Conservation (phyloP, 208 protist species). For the Wallacemonas rigidus region DNA sequence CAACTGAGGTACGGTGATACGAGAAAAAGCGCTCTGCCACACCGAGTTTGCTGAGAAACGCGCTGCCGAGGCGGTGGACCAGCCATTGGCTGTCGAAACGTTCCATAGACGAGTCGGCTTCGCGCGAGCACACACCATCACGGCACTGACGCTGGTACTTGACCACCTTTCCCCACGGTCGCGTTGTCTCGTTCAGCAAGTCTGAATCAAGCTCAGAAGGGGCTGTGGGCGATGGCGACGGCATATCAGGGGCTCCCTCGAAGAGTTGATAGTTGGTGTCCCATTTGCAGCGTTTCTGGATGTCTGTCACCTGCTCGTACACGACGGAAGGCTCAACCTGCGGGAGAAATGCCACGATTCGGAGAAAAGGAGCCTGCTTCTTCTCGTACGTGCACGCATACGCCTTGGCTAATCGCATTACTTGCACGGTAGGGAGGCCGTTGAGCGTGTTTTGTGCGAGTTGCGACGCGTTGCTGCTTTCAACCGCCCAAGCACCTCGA, state of each 20-base stretch:
- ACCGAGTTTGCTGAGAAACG: conserved; percentile 36
- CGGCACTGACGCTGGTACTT: conserved; percentile 23
- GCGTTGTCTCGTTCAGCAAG: background rate
- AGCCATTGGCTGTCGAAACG: conserved; percentile 37
- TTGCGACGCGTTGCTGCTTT: conserved; percentile 4
- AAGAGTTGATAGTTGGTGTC: conserved; percentile 44
- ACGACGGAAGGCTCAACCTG: conserved; percentile 25
- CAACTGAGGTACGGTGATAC: conserved; percentile 31
- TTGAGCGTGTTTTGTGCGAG: background rate
- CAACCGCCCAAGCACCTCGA: conserved; percentile 25
- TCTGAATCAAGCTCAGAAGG: background rate
- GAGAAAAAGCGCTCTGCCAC: conserved; percentile 42
- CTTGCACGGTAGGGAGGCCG: conserved; percentile 5
- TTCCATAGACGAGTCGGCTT: conserved; percentile 20
- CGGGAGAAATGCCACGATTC: conserved; percentile 36
- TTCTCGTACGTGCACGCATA: conserved; percentile 6
- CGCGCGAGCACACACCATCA: conserved; percentile 23
- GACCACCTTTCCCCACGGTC: background rate
- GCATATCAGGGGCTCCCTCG: conserved; percentile 9
- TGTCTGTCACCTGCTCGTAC: conserved; percentile 31
- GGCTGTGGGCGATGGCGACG: background rate
- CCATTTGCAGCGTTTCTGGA: conserved; percentile 24
- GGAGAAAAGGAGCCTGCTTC: conserved; percentile 30
- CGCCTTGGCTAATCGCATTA: conserved; percentile 1
- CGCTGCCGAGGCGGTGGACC: conserved; percentile 32